phyloP scores from a whole-genome alignment of 441 rosid species.

The Oxalis stricta region DNA sequence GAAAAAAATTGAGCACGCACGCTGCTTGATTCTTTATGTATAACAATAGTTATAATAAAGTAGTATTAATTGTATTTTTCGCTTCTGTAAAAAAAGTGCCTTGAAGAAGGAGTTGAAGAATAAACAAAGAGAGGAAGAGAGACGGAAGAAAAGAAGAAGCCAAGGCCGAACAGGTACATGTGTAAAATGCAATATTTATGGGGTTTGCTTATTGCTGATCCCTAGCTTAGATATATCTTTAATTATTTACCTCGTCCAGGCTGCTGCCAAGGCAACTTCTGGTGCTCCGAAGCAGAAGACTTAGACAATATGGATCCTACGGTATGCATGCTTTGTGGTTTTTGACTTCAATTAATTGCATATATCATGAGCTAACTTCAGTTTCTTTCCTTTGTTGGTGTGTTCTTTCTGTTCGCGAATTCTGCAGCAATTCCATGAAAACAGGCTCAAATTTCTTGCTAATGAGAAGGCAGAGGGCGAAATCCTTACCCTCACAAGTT shows the following conservation, averaged over 20 bases:
- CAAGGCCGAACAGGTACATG: constrained; percentile 36
- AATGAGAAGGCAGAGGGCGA: constrained; percentile 42
- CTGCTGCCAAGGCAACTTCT: constrained; percentile 26
- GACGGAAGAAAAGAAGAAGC: constrained; percentile 53
- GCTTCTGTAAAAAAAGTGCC: constrained; percentile 26
- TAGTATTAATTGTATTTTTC: neutral
- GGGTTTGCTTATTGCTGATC: neutral
- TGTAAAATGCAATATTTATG: too few relatives aligned
- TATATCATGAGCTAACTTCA: neutral
- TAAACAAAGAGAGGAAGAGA: constrained; percentile 61
- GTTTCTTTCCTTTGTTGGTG: neutral
- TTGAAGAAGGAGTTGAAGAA: constrained; percentile 47
- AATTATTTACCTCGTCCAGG: constrained; percentile 15
- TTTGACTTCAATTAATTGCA: neutral
- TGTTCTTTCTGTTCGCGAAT: constrained; percentile 5
- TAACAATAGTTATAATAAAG: neutral
- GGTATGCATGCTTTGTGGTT: constrained; percentile 16
- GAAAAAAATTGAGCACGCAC: too few relatives aligned
- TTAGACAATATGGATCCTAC: constrained; percentile 83
- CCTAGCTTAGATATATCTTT: neutral
- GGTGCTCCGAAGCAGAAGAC: constrained; percentile 42
- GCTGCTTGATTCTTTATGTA: neutral
- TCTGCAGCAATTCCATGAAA: constrained; percentile 66
- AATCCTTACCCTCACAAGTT: constrained; percentile 81
- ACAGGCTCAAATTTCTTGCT: constrained; percentile 47